Percentiles rank a stretch among this genome's conserved stretches.
These are phyloP conservation scores for Actinidia chinensis DNA, from an alignment of 179 eudicot genomes.

Conservation along the genomic window DNA sequence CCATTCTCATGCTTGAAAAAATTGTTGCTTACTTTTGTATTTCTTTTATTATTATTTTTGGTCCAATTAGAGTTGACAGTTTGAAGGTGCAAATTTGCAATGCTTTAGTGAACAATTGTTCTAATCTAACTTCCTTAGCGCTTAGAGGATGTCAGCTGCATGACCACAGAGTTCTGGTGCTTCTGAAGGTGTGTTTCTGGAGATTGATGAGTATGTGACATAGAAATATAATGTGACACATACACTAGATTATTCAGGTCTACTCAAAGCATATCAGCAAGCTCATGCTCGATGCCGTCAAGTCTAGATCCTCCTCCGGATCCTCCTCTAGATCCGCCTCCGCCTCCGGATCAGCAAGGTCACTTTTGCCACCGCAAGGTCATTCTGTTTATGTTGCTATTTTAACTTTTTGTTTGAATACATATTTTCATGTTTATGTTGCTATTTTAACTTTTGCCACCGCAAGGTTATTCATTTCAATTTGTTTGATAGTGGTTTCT, in stretches of 20 bases:
- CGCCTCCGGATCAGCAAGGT: too few species aligned
- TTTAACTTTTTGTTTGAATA: too few species aligned
- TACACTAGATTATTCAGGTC: conserved; percentile 66
- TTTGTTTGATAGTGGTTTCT: too few species aligned
- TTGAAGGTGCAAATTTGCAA: conserved; percentile 49
- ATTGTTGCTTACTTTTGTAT: conserved; percentile 9
- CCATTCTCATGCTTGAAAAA: background rate
- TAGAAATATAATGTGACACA: too few species aligned
- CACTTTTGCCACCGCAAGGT: too few species aligned
- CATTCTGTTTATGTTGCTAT: too few species aligned
- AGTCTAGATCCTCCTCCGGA: conserved; percentile 46
- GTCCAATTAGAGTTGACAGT: conserved; percentile 61
- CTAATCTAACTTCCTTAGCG: conserved; percentile 48
- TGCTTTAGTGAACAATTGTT: conserved; percentile 55
- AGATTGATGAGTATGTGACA: background rate
- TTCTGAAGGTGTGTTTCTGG: conserved; percentile 44
- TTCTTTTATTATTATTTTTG: background rate
- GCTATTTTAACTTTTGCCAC: too few species aligned
- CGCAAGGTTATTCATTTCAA: too few species aligned
- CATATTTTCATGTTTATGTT: too few species aligned
- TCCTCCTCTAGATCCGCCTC: too few species aligned
- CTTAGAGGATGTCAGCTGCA: conserved; percentile 59
- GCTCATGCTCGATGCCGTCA: conserved; percentile 69
- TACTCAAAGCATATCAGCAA: conserved; percentile 82
- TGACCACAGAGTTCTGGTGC: conserved; percentile 45